Base-by-base conservation (phyloP, 768 basidiomycete genomes). In the Suillus variegatus region DNA sequence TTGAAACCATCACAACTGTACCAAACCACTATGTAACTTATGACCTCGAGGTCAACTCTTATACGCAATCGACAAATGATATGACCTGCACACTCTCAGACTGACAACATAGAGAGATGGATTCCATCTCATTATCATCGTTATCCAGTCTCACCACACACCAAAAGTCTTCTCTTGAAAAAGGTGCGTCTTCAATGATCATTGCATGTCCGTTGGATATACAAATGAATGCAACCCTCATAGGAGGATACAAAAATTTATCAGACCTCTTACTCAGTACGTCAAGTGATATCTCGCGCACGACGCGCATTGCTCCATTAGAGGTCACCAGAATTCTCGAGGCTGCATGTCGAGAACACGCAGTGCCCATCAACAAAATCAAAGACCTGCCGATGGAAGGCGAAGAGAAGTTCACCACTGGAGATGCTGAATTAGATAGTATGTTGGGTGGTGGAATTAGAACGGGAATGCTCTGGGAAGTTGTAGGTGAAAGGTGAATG, bases 401-500 rank as follows among this genome's bases (percentile, higher is more conserved):
- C 47, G 78, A 81, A 36, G 82, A 84, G 60, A 80, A 76, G 61
- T 86, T 92, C 69, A 87, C 92, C 0, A 92, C 92, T 0, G 95
- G 95, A 1, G 93, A 97, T 73, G 64, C 73, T 2, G 71, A 78
- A 22, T 80, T 98, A 18, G 94, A 98, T 73, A 63, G 75, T 35
- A 78, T 85, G 6, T 79, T 98, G 0, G 91, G 91, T 8, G 95
- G 95, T 14, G 95, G 95, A 3, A 81, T 97, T 25, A 78, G 84
- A 63, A 86, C 89, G 1, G 89, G 93, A 2, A 89, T 89, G 85
- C 67, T 98, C 3, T 96, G 93, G 87, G 95, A 98, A 70, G 78
- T 97, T 47, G 88, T 84, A 14, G 95, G 95, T 35, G 93, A 97
- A 82, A 93, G 94, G 95, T 95, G 75, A 66, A 61, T 78, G 72